Percentiles rank a stretch among this genome's conserved stretches.
phyloP scores from a whole-genome alignment of 2,329 filamentous ascomycete genomes.

The Dendryphion nanum region DNA sequence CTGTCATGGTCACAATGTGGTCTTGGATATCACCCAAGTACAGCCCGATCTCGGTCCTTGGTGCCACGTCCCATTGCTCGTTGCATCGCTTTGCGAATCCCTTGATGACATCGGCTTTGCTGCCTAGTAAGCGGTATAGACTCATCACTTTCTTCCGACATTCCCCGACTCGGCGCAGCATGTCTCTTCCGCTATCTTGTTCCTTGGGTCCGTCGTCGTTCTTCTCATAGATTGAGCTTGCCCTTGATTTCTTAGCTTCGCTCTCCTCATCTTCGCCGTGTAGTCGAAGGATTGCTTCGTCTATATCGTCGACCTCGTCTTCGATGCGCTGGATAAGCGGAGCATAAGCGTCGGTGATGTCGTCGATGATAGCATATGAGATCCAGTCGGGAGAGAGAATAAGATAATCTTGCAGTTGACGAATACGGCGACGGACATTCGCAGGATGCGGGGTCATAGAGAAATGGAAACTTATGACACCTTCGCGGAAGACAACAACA shows the following conservation, averaged over 20 bases:
- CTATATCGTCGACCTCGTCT: constrained; percentile 94
- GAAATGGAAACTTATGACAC: constrained; percentile 95
- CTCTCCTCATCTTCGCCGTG: constrained; percentile 61
- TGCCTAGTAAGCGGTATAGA: constrained; percentile 85
- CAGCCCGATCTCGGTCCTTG: constrained; percentile 91
- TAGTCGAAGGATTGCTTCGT: constrained; percentile 82
- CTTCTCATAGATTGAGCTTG: constrained; percentile 30
- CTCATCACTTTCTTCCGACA: constrained; percentile 98
- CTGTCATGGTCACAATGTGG: constrained; percentile 98
- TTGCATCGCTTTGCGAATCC: constrained; percentile 98
- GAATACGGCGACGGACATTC: constrained; percentile 89
- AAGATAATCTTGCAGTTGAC: constrained; percentile 90
- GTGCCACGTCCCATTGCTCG: constrained; percentile 95
- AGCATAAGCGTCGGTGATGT: constrained; percentile 95
- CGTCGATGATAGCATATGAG: constrained; percentile 95
- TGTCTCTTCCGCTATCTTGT: constrained; percentile 62
- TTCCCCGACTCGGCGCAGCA: constrained; percentile 89
- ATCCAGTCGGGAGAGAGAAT: constrained; percentile 96
- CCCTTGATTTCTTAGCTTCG: constrained; percentile 27
- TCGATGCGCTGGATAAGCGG: constrained; percentile 92
- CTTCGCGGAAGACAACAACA: constrained; percentile 92
- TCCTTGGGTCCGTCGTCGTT: constrained; percentile 43
- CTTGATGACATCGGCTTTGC: constrained; percentile 99
- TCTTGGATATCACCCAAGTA: constrained; percentile 98
- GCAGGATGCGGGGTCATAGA: constrained; percentile 94